A percentile compares a stretch with the other conserved stretches of the same genome.
Evolutionary conservation across 2,329 filamentous ascomycete species (phyloP).

Genomic region (Ciborinia camelliae): DNA sequence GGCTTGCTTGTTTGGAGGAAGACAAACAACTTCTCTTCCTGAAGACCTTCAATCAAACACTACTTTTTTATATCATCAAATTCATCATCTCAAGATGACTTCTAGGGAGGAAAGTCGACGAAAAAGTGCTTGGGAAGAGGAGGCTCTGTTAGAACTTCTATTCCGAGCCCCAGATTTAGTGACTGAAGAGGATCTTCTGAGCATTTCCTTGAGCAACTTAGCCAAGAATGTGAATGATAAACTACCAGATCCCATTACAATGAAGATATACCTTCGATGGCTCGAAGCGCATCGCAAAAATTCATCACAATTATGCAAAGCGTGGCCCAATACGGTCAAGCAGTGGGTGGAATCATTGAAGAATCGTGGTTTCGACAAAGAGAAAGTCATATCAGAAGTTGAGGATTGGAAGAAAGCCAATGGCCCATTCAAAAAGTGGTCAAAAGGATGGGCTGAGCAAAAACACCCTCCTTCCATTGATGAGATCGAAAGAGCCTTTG

Average conservation of each 20-base stretch:
- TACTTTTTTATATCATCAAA: neutral
- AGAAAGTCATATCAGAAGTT: constrained; percentile 23
- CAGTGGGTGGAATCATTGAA: constrained; percentile 31
- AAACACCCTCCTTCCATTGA: constrained; percentile 16
- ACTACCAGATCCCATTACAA: constrained; percentile 20
- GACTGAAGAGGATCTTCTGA: constrained; percentile 24
- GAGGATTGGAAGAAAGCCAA: constrained; percentile 25
- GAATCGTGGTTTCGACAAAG: constrained; percentile 22
- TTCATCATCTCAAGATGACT: neutral
- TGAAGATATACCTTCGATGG: constrained; percentile 32
- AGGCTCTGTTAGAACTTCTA: constrained; percentile 2
- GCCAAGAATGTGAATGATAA: constrained; percentile 23
- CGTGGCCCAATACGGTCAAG: constrained; percentile 30
- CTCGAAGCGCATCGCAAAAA: constrained; percentile 29
- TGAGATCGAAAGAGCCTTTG: constrained; percentile 24
- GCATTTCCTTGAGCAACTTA: constrained; percentile 25
- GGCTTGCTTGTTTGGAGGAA: no score
- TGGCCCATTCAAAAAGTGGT: constrained; percentile 7
- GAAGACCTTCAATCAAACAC: neutral
- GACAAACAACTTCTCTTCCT: neutral
- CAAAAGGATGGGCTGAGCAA: neutral
- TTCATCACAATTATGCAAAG: constrained; percentile 20
- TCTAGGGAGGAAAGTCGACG: neutral
- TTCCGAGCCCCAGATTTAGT: constrained; percentile 20
- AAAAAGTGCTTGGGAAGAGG: neutral